Evolutionary conservation across 306 rosid species (phyloP), one percentile per base, ranked within the genome.

Genomic region (Elaeagnus macrophylla): DNA sequence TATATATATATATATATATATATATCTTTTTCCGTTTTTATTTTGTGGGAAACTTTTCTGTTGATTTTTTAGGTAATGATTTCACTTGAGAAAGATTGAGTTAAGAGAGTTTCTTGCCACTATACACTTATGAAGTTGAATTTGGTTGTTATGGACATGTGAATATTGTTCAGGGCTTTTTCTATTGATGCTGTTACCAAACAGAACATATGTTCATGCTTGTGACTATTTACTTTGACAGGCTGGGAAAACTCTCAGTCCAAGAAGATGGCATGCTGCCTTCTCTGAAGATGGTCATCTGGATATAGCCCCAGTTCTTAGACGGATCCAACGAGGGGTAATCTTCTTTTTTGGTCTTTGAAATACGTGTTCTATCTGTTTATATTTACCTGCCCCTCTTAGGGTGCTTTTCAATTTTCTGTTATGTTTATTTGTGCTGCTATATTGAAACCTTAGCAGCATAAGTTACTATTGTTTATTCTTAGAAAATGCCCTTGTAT

Each of bases 321-420:
- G 95, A 76, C 73, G 94, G 69, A 84, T 90, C 62, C 97, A 90
- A 58, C 77, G 82, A 14, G 95, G 95, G 95, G 97, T 90, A 90
- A 1, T 42, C 44, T 51, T 25, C 48, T 60, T 45, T 42, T 57
- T 48, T n/a, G 15, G 12, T 49, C 20, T 9, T 36, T 8, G 13
- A 49, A 49, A n/a, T 10, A 42, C 5, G n/a, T 9, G 5, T 42
- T 9, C 7, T 5, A 7, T 42, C 13, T 42, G 7, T 42, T 1
- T 8, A 9, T 42, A 0, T 42, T n/a, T 42, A 42, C 12, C 10
- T 44, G 12, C 37, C 6, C 1, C n/a, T n/a, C n/a, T n/a, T n/a
- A n/a, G n/a, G n/a, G n/a, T n/a, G n/a, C n/a, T n/a, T n/a, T n/a
- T n/a, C n/a, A n/a, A n/a, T n/a, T n/a, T n/a, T n/a, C n/a, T n/a